Percentiles rank a stretch among this genome's conserved stretches.
Conservation (phyloP, 140 eudicot species). For the Oenanthe javanica region DNA sequence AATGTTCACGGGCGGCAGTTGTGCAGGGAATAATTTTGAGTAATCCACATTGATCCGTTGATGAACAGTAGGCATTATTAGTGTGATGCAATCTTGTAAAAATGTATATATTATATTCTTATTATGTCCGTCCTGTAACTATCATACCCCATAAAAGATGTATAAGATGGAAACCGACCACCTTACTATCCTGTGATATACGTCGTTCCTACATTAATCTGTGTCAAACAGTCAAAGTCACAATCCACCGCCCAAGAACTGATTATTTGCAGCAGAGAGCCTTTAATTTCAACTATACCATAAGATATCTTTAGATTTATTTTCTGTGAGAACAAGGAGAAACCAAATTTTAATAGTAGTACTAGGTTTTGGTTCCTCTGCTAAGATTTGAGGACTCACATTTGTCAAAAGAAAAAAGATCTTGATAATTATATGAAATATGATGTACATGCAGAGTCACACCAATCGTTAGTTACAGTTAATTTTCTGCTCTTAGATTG, state of each 20-base stretch:
- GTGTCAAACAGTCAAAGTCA: not conserved
- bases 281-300: not conserved
- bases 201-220: constrained; percentile 1
- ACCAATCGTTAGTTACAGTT: not conserved
- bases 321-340: not conserved
- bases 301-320: not conserved
- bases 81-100: not conserved
- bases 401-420: not conserved
- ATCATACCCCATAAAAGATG: not conserved
- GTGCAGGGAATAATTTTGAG: not conserved
- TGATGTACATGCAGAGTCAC: too few relatives aligned
- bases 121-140: not conserved
- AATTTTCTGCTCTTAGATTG: not conserved
- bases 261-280: not conserved
- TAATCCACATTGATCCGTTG: not conserved
- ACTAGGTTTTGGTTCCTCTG: too few relatives aligned
- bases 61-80: not conserved
- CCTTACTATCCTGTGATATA: not conserved
- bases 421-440: not conserved
- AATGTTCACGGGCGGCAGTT: constrained; percentile 2
- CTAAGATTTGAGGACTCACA: not conserved
- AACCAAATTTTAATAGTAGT: too few relatives aligned
- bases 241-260: not conserved
- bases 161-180: not conserved
- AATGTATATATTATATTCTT: not conserved